Evolutionary conservation across 1,284 basidiomycete species (phyloP).

Genomic region (Coniophora puteana): DNA sequence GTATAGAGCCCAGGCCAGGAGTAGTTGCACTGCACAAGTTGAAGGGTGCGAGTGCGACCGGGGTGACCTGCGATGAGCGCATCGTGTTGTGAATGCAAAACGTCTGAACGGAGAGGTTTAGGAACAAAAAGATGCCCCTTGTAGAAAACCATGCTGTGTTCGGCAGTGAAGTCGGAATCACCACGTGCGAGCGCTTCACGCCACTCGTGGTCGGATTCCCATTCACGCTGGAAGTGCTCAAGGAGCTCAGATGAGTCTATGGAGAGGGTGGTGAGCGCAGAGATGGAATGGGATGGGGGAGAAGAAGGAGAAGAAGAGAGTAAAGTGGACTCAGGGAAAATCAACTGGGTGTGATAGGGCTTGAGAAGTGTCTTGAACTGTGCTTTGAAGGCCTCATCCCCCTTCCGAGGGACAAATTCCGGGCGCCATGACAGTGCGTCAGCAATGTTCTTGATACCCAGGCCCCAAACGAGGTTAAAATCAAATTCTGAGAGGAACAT

Average conservation of each 20-base stretch:
- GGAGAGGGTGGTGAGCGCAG: slow-evolving; percentile 22
- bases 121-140: slow-evolving; percentile 34
- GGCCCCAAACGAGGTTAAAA: slow-evolving; percentile 31
- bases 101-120: slow-evolving; percentile 20
- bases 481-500: slow-evolving; percentile 36
- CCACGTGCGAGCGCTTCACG: slow-evolving; percentile 22
- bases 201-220: slow-evolving; percentile 27
- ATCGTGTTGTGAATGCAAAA: slow-evolving; percentile 24
- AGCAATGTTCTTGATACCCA: slow-evolving; percentile 29
- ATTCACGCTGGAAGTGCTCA: slow-evolving; percentile 26
- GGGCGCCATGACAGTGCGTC: slow-evolving; percentile 27
- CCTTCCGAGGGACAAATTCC: slow-evolving; percentile 32
- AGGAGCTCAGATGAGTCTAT: slow-evolving; percentile 29
- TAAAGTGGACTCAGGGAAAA: too few species aligned
- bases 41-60: slow-evolving; percentile 11
- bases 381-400: slow-evolving; percentile 16
- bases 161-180: slow-evolving; percentile 20
- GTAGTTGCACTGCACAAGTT: slow-evolving; percentile 15
- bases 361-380: slow-evolving; percentile 16
- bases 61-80: slow-evolving; percentile 18
- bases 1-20: slow-evolving; percentile 30
- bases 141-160: slow-evolving; percentile 29
- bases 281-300: slow-evolving; percentile 10
- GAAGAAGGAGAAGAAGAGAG: neutral
- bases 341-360: slow-evolving; percentile 17